These are phyloP conservation scores for Nemania sp. DNA, from an alignment of 2,329 filamentous ascomycete species.

Conservation along the genomic window DNA sequence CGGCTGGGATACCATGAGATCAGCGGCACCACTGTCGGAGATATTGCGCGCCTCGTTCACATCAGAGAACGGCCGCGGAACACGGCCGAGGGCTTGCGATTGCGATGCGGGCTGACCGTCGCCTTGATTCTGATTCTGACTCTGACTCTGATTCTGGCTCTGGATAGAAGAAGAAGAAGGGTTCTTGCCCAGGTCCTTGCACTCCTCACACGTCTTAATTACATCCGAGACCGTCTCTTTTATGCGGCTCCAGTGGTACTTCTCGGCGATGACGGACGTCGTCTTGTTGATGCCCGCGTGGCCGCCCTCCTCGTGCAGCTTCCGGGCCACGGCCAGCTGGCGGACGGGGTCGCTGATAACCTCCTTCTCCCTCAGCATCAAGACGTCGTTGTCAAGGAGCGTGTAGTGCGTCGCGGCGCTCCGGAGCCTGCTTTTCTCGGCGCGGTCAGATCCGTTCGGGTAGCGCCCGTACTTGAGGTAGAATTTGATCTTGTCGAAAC, in stretches of 20 bases:
- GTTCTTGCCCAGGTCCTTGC: constrained; percentile 56
- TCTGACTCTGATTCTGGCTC: constrained; percentile 21
- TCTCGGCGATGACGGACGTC: constrained; percentile 88
- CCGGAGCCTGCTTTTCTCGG: constrained; percentile 91
- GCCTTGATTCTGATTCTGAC: constrained; percentile 19
- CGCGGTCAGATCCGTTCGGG: constrained; percentile 87
- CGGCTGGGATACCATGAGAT: constrained; percentile 27
- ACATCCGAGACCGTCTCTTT: constrained; percentile 96
- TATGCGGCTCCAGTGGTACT: constrained; percentile 96
- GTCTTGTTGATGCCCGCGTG: constrained; percentile 99
- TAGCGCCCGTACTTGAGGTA: constrained; percentile 96
- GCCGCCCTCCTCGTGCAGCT: constrained; percentile 69
- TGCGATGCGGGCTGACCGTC: constrained; percentile 10
- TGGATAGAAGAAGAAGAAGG: constrained; percentile 22
- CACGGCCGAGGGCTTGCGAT: constrained; percentile 10
- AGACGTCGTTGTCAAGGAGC: constrained; percentile 73
- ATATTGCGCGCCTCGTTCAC: constrained; percentile 27
- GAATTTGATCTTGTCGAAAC: constrained; percentile 98
- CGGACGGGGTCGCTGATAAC: constrained; percentile 87
- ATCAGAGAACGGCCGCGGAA: constrained; percentile 27
- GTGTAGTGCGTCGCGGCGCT: constrained; percentile 96
- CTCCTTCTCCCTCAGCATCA: constrained; percentile 98
- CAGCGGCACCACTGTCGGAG: constrained; percentile 17
- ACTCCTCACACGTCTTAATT: constrained; percentile 88
- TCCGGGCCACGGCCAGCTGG: constrained; percentile 87